These are phyloP conservation scores for Epithele typhae DNA, from an alignment of 768 basidiomycete species.

Conservation along the genomic window DNA sequence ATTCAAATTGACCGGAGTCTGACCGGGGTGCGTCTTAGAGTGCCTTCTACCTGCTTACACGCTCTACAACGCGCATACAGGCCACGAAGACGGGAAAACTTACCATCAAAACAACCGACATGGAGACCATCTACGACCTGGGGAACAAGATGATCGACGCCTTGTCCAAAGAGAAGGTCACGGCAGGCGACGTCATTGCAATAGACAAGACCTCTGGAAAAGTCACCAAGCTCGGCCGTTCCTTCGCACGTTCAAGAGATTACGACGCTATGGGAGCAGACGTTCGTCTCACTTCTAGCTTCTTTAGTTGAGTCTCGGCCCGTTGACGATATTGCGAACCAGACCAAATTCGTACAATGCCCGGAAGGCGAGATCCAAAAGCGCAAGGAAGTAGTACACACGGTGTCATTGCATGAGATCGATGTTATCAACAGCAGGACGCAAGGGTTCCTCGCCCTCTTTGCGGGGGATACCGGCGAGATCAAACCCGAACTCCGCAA, in stretches of 20 bases:
- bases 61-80: constrained; percentile 35
- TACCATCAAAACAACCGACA: constrained; percentile 97
- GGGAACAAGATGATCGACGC: constrained; percentile 99
- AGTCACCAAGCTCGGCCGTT: constrained; percentile 92
- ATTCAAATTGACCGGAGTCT: constrained; percentile 97
- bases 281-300: constrained; percentile 38
- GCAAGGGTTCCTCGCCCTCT: constrained; percentile 95
- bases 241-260: constrained; percentile 94
- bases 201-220: constrained; percentile 98
- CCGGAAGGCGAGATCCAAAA: constrained; percentile 98
- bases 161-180: constrained; percentile 93
- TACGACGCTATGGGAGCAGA: constrained; percentile 99
- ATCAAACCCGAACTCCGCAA: constrained; percentile 95
- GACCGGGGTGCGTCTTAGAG: constrained; percentile 68
- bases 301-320: not conserved
- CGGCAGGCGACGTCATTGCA: constrained; percentile 90
- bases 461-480: constrained; percentile 96
- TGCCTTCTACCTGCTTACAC: not conserved
- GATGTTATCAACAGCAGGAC: constrained; percentile 99
- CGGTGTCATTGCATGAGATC: constrained; percentile 96
- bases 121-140: constrained; percentile 99
- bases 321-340: not conserved
- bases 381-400: constrained; percentile 95
- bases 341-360: constrained; percentile 96
- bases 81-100: constrained; percentile 97